phyloP scores from a whole-genome alignment of 257 asterid species.

The Thymus quinquecostatus region DNA sequence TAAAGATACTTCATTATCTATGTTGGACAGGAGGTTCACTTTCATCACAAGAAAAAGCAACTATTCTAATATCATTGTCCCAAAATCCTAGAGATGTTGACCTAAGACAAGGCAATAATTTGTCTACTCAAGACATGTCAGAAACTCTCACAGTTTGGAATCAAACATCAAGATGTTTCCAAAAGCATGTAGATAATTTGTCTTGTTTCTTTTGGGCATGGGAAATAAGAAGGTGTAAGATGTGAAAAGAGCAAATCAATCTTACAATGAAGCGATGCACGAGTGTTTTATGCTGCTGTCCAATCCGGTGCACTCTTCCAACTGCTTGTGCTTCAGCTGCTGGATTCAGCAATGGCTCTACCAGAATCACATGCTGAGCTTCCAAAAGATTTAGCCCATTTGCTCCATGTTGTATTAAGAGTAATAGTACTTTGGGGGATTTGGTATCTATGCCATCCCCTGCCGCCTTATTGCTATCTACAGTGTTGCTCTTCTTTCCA shows the following conservation, averaged over 20 bases:
- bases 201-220: too few relatives aligned
- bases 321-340: constrained; percentile 99
- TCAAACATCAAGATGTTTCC: too few relatives aligned
- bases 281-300: constrained; percentile 80
- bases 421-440: constrained; percentile 73
- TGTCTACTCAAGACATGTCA: too few relatives aligned
- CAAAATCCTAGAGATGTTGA: too few relatives aligned
- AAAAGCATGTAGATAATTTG: too few relatives aligned
- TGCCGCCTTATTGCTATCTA: constrained; percentile 40
- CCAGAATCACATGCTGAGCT: constrained; percentile 95
- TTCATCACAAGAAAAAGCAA: too few relatives aligned
- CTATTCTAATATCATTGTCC: too few relatives aligned
- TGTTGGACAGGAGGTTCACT: too few relatives aligned
- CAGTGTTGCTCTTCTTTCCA: constrained; percentile 49
- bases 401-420: constrained; percentile 92
- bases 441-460: constrained; percentile 40
- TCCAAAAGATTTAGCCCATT: constrained; percentile 96
- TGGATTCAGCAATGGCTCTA: constrained; percentile 93
- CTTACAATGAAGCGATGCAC: constrained; percentile 96
- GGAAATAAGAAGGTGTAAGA: too few relatives aligned
- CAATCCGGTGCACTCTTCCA: constrained; percentile 96
- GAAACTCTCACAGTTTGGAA: too few relatives aligned
- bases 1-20: too few relatives aligned
- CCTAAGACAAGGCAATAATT: too few relatives aligned
- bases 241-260: neutral